Conservation (phyloP, 495 filamentous ascomycete species). For the Aspergillus wentii region DNA sequence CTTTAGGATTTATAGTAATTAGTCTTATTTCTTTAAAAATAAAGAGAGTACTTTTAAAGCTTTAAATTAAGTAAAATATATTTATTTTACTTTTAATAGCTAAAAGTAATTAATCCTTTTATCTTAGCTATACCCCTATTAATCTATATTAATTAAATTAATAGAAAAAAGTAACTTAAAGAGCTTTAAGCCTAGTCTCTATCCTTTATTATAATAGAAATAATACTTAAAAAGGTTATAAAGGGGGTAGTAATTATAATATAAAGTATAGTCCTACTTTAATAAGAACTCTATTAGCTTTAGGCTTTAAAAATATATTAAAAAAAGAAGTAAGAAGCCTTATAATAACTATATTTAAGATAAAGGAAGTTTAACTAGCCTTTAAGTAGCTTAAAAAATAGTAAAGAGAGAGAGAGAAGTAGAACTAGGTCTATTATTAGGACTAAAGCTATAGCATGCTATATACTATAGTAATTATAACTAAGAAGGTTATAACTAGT, state of each 20-base stretch:
- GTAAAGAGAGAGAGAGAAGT: too few relatives aligned
- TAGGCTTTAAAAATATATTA: neutral
- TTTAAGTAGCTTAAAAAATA: too few relatives aligned
- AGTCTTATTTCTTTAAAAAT: neutral
- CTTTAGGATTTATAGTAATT: too few relatives aligned
- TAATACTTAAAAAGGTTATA: neutral
- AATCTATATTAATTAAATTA: too few relatives aligned
- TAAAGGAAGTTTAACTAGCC: neutral
- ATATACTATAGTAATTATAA: too few relatives aligned
- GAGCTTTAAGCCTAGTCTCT: too few relatives aligned
- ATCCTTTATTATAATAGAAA: neutral
- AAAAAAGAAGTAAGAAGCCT: neutral
- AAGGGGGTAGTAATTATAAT: neutral
- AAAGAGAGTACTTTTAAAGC: constrained; percentile 1
- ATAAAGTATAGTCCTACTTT: neutral
- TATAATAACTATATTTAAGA: neutral
- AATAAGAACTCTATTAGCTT: neutral
- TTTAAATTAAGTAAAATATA: neutral
- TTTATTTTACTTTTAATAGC: constrained; percentile 1
- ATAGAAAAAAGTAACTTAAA: too few relatives aligned
- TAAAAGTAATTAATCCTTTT: too few relatives aligned
- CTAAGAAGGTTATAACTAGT: too few relatives aligned
- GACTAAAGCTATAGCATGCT: too few relatives aligned
- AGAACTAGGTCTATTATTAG: too few relatives aligned
- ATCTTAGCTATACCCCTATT: too few relatives aligned